Conservation (phyloP, 2,329 filamentous ascomycete species). For the Truncatella angustata region DNA sequence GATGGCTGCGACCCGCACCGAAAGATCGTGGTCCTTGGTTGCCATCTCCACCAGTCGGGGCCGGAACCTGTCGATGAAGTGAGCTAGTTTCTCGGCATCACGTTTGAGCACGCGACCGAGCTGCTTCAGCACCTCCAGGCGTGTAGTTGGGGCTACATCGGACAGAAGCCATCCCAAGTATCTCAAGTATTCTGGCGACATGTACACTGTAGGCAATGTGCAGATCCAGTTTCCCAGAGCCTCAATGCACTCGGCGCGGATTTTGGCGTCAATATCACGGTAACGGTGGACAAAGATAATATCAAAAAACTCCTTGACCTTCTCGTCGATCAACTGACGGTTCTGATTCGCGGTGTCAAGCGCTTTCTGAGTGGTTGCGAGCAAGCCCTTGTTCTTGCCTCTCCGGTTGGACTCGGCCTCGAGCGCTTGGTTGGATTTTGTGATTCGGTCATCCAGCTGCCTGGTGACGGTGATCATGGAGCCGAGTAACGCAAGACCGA, state of each 20-base stretch:
- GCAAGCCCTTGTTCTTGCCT: slow-evolving; percentile 74
- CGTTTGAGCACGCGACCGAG: slow-evolving; percentile 76
- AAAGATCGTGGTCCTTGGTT: slow-evolving; percentile 76
- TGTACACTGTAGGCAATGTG: slow-evolving; percentile 80
- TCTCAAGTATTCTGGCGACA: slow-evolving; percentile 84
- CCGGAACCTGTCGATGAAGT: slow-evolving; percentile 91
- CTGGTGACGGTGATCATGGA: slow-evolving; percentile 73
- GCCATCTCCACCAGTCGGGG: slow-evolving; percentile 90
- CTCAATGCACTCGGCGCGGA: slow-evolving; percentile 83
- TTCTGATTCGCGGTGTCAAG: slow-evolving; percentile 69
- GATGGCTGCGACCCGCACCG: slow-evolving; percentile 77
- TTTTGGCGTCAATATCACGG: slow-evolving; percentile 86
- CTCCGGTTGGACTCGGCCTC: slow-evolving; percentile 72
- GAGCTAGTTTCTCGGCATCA: slow-evolving; percentile 78
- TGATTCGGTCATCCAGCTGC: slow-evolving; percentile 68
- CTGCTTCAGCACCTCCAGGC: slow-evolving; percentile 85
- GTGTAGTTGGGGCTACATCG: slow-evolving; percentile 70
- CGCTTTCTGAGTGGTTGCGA: slow-evolving; percentile 69
- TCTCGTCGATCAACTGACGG: slow-evolving; percentile 66
- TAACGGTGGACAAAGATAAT: slow-evolving; percentile 94
- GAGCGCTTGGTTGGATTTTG: slow-evolving; percentile 74
- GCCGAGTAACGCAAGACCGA: slow-evolving; percentile 76
- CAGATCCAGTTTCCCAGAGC: slow-evolving; percentile 88
- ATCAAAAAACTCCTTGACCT: slow-evolving; percentile 84
- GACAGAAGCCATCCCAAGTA: slow-evolving; percentile 96